phyloP scores from a whole-genome alignment of 441 rosid species.

The Hura crepitans region DNA sequence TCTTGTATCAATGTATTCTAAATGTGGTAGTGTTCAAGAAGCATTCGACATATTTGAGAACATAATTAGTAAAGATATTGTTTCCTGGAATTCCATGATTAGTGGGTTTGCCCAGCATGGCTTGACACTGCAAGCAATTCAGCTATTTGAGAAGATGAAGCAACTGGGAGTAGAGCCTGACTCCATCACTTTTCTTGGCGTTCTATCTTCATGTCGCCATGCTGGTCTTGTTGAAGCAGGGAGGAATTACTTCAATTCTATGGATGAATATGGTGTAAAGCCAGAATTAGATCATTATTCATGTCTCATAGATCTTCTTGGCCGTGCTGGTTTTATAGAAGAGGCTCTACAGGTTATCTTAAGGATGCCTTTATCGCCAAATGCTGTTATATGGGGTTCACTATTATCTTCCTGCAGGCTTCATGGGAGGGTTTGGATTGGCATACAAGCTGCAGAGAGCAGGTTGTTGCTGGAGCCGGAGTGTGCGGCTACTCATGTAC shows the following conservation, averaged over 20 bases:
- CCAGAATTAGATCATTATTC: constrained; percentile 73
- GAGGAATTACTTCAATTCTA: constrained; percentile 43
- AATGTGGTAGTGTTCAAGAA: constrained; percentile 39
- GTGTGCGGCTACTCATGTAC: constrained; percentile 71
- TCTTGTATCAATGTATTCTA: constrained; percentile 62
- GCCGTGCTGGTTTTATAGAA: constrained; percentile 62
- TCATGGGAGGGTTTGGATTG: constrained; percentile 58
- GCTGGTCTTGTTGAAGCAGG: constrained; percentile 63
- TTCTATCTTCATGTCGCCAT: constrained; percentile 79
- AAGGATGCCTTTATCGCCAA: constrained; percentile 54
- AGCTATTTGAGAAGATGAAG: constrained; percentile 61
- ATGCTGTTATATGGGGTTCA: constrained; percentile 70
- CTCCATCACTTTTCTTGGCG: constrained; percentile 67
- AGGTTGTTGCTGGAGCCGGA: constrained; percentile 55
- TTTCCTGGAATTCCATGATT: constrained; percentile 62
- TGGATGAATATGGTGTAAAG: constrained; percentile 46
- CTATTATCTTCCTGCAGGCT: constrained; percentile 69
- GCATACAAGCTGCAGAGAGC: constrained; percentile 71
- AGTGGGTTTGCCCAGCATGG: constrained; percentile 72
- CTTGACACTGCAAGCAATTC: constrained; percentile 44
- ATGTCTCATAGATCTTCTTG: constrained; percentile 77
- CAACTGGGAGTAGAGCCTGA: constrained; percentile 46
- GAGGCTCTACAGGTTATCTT: constrained; percentile 56
- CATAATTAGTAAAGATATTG: constrained; percentile 40
- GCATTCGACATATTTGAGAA: constrained; percentile 47